Evolutionary conservation across 2,329 filamentous ascomycete species (phyloP).

Genomic region (Acarospora socialis): DNA sequence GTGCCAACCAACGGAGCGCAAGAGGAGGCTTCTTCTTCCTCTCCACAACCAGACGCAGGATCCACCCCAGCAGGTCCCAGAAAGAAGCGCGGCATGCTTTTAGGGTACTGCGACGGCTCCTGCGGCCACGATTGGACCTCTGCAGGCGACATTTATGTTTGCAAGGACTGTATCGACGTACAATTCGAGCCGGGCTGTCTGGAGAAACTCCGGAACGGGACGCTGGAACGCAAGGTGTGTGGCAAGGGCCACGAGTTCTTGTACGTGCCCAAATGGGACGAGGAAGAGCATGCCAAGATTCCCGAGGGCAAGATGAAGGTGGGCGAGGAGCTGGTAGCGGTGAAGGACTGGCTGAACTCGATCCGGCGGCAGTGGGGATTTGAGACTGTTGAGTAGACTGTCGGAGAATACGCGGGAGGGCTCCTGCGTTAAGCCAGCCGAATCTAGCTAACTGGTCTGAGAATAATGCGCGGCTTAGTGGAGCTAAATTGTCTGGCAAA

Average conservation of each 20-base stretch:
- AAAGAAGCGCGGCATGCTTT: constrained; percentile 8
- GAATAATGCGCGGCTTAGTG: too few relatives aligned
- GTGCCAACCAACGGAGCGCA: too few relatives aligned
- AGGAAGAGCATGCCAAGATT: constrained; percentile 10
- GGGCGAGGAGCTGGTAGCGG: constrained; percentile 13
- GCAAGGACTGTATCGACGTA: constrained; percentile 18
- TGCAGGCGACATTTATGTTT: constrained; percentile 19
- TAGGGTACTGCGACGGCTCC: constrained; percentile 9
- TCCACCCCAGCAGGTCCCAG: too few relatives aligned
- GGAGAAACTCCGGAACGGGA: constrained; percentile 9
- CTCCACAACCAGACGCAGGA: too few relatives aligned
- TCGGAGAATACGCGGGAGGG: too few relatives aligned
- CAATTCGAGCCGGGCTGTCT: constrained; percentile 15
- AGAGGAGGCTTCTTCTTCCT: too few relatives aligned
- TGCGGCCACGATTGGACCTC: constrained; percentile 13
- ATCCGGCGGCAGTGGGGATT: constrained; percentile 14
- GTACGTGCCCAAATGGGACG: constrained; percentile 15
- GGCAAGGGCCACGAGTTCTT: constrained; percentile 16
- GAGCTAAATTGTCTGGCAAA: too few relatives aligned
- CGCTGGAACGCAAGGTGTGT: constrained; percentile 14
- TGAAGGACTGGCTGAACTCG: constrained; percentile 16
- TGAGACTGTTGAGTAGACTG: too few relatives aligned
- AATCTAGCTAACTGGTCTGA: too few relatives aligned
- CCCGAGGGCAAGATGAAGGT: constrained; percentile 16
- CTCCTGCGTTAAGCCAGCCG: too few relatives aligned